A percentile compares a stretch with the other conserved stretches of the same genome.
These are phyloP conservation scores for Clarireedia homoeocarpa DNA, from an alignment of 2,329 filamentous ascomycete species.

Conservation along the genomic window DNA sequence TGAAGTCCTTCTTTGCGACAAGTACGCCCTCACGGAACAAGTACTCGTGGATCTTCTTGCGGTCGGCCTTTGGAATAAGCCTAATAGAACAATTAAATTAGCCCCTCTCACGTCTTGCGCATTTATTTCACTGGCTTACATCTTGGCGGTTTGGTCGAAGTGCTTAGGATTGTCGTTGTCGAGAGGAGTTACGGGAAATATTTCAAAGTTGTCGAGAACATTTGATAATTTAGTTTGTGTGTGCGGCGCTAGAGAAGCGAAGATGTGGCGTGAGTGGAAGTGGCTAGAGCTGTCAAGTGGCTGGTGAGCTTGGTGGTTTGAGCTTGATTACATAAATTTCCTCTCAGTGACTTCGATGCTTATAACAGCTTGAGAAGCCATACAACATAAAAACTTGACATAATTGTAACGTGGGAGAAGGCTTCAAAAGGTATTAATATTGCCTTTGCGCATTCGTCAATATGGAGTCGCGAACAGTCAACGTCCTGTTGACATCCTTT, in stretches of 20 bases:
- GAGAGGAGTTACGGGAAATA: slow-evolving; percentile 12
- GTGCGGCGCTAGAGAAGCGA: slow-evolving; percentile 9
- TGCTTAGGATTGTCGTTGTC: slow-evolving; percentile 13
- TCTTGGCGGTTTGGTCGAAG: slow-evolving; percentile 36
- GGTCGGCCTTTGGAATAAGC: slow-evolving; percentile 99
- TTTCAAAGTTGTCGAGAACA: not conserved
- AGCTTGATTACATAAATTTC: not conserved
- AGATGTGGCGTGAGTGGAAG: slow-evolving; percentile 11
- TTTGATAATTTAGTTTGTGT: slow-evolving; percentile 11
- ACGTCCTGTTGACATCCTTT: slow-evolving; percentile 80
- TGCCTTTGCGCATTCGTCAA: not conserved
- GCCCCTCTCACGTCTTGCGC: not conserved
- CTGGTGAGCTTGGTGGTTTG: rapidly evolving
- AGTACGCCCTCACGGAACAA: slow-evolving; percentile 91
- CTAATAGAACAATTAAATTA: slow-evolving; percentile 45
- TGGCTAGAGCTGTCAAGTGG: not conserved
- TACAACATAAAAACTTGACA: too few relatives aligned
- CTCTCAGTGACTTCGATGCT: not conserved
- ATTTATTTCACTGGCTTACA: slow-evolving; percentile 26
- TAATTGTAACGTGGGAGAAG: not conserved
- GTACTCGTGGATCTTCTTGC: slow-evolving; percentile 99
- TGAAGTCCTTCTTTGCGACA: slow-evolving; percentile 97
- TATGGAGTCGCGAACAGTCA: slow-evolving; percentile 57
- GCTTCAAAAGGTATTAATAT: not conserved
- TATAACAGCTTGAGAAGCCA: too few relatives aligned